Percentiles rank a stretch among this genome's conserved stretches.
phyloP scores from a whole-genome alignment of 768 basidiomycete species.

The Rhodotorula babjevae region DNA sequence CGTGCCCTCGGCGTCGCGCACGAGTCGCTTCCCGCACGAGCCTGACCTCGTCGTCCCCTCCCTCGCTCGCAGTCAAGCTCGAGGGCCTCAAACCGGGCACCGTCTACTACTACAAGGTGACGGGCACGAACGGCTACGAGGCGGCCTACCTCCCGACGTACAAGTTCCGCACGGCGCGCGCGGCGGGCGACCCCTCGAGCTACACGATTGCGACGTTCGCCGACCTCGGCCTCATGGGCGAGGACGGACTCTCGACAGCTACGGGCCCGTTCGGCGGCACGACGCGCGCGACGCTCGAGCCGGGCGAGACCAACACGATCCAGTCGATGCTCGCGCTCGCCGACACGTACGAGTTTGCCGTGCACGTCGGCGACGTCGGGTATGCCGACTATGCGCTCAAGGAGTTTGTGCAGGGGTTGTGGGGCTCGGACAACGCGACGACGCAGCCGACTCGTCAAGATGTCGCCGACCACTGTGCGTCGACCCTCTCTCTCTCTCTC shows the following conservation, averaged over 20 bases:
- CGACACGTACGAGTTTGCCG: constrained; percentile 23
- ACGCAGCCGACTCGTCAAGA: neutral
- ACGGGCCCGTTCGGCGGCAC: constrained; percentile 21
- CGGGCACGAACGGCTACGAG: constrained; percentile 10
- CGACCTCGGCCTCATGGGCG: constrained; percentile 25
- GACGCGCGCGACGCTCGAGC: neutral
- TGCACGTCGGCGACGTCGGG: constrained; percentile 21
- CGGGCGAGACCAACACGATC: constrained; percentile 36
- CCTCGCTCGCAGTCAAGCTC: constrained; percentile 6
- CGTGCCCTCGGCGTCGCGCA: too few relatives aligned
- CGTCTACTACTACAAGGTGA: constrained; percentile 31
- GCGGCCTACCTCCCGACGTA: constrained; percentile 22
- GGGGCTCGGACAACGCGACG: neutral
- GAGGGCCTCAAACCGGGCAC: constrained; percentile 18
- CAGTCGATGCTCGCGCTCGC: constrained; percentile 19
- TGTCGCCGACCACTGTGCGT: constrained; percentile 17
- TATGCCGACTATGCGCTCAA: constrained; percentile 13
- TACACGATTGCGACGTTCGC: neutral
- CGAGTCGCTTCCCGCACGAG: too few relatives aligned
- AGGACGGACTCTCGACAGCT: constrained; percentile 29
- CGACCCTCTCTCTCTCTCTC: too few relatives aligned
- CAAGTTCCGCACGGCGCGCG: constrained; percentile 25
- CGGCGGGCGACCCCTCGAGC: constrained; percentile 21
- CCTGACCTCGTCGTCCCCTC: too few relatives aligned
- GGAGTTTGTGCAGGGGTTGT: constrained; percentile 17